Evolutionary conservation across 2,329 filamentous ascomycete genomes (phyloP).

Genomic region (Talaromyces sp.): DNA sequence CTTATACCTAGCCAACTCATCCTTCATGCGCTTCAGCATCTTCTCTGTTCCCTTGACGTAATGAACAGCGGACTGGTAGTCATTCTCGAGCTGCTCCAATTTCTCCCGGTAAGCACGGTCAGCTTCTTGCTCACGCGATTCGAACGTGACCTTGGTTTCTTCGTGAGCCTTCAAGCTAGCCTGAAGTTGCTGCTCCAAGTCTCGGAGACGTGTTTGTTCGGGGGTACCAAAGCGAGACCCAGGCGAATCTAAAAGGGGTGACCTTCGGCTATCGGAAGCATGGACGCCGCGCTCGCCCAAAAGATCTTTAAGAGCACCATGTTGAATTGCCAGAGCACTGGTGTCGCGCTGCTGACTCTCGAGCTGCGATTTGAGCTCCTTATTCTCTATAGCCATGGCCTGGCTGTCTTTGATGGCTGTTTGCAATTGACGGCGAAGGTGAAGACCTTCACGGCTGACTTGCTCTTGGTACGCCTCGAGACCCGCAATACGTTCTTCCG

Average conservation of each 20-base stretch:
- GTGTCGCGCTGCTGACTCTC: conserved; percentile 85
- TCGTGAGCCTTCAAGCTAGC: conserved; percentile 75
- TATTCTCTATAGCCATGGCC: conserved; percentile 72
- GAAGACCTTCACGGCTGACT: conserved; percentile 85
- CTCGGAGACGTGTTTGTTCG: conserved; percentile 72
- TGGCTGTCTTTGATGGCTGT: conserved; percentile 78
- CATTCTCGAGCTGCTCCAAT: conserved; percentile 87
- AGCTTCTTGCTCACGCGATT: conserved; percentile 78
- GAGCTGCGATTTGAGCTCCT: conserved; percentile 76
- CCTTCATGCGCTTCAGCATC: conserved; percentile 98
- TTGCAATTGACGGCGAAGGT: conserved; percentile 86
- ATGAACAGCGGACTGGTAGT: conserved; percentile 96
- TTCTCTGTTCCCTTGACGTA: conserved; percentile 98
- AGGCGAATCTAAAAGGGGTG: conserved; percentile 69
- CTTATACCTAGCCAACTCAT: conserved; percentile 92
- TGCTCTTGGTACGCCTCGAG: conserved; percentile 97
- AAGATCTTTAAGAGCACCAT: conserved; percentile 89
- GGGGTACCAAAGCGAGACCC: conserved; percentile 72
- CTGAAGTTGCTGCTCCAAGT: conserved; percentile 84
- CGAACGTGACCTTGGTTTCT: conserved; percentile 74
- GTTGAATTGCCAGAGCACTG: conserved; percentile 89
- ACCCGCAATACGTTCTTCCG: conserved; percentile 94
- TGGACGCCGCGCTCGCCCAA: conserved; percentile 85
- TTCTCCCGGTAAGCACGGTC: conserved; percentile 89
- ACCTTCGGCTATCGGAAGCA: conserved; percentile 64